Evolutionary conservation across 345 rosid genomes (phyloP), one percentile per base, ranked within the genome.

Genomic region (Citrus mangshanensis): DNA sequence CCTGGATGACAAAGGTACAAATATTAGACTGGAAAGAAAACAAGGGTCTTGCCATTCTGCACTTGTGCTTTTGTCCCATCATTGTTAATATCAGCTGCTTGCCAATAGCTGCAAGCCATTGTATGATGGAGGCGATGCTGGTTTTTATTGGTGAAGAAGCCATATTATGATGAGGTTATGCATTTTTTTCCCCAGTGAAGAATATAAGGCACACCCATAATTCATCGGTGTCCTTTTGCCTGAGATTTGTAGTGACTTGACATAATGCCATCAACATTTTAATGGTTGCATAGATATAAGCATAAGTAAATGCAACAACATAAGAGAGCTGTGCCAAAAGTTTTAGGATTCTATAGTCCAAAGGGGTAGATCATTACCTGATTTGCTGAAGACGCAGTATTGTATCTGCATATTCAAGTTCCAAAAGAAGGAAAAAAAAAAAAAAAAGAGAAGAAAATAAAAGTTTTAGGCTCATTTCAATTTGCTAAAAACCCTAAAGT

Each of bases 301-400:
- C 70, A 55, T 68, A 42, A n/a, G 21, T 19, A 60, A 27, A 59
- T 32, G 32, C 21, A 54, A 65, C 35, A 35, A 67, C 73, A 68
- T 37, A 66, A 22, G 35, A 72, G 28, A 32, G 71, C 49, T 49
- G 22, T n/a, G 7, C n/a, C 79, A 22, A 46, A 34, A 32, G 22
- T 24, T 16, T 22, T 16, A 46, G 35, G 51, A 25, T 34, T 66
- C n/a, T 4, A 68, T 10, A 38, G 32, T 56, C 64, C 19, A 61
- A 14, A 49, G 27, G 14, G 63, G 62, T 16, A 58, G 60, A 67
- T 4, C 51, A 18, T 74, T 87, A 92, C 93, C 96, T 90, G 90
- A 78, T 78, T 85, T 70, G 88, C 84, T 8, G 90, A 92, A 78
- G 93, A 85, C 58, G 85, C 84, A 81, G 85, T 79, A n/a, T 82